Evolutionary conservation across 2,329 filamentous ascomycete species (phyloP).

Genomic region (Pseudocercospora macadamiae): DNA sequence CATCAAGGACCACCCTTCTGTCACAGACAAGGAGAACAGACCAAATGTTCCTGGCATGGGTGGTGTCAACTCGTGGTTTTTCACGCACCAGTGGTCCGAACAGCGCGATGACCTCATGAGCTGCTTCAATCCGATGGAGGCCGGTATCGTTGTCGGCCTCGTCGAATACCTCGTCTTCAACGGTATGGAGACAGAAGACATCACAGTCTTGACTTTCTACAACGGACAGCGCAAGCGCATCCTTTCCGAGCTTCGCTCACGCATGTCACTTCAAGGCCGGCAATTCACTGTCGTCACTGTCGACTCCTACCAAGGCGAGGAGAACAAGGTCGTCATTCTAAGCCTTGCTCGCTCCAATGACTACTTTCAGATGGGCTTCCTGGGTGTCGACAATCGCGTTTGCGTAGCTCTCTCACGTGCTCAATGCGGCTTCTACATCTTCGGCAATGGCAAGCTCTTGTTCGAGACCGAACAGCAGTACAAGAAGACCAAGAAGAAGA

Average conservation of each 20-base stretch:
- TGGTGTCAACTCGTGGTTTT: slow-evolving; percentile 62
- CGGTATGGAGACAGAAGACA: slow-evolving; percentile 60
- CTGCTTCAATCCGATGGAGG: slow-evolving; percentile 71
- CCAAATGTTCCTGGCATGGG: slow-evolving; percentile 66
- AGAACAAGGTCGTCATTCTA: slow-evolving; percentile 80
- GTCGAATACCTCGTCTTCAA: slow-evolving; percentile 73
- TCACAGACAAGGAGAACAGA: slow-evolving; percentile 50
- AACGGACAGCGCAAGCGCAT: slow-evolving; percentile 76
- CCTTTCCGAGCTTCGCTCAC: slow-evolving; percentile 48
- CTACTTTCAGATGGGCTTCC: slow-evolving; percentile 68
- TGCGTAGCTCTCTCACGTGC: slow-evolving; percentile 71
- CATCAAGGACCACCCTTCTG: slow-evolving; percentile 60
- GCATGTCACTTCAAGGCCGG: slow-evolving; percentile 13
- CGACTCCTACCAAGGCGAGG: slow-evolving; percentile 88
- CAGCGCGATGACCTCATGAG: slow-evolving; percentile 65
- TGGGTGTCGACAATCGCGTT: slow-evolving; percentile 65
- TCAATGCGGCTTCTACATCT: slow-evolving; percentile 78
- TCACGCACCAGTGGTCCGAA: slow-evolving; percentile 68
- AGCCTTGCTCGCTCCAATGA: slow-evolving; percentile 76
- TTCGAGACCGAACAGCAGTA: slow-evolving; percentile 22
- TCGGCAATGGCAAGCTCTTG: slow-evolving; percentile 70
- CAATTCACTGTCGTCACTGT: slow-evolving; percentile 71
- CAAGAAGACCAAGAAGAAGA: slow-evolving; percentile 27
- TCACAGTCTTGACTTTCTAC: slow-evolving; percentile 87
- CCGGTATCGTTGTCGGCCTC: slow-evolving; percentile 74